These are phyloP conservation scores for Aaosphaeria pasadenensis DNA, from an alignment of 2,329 filamentous ascomycete genomes.

Conservation along the genomic window DNA sequence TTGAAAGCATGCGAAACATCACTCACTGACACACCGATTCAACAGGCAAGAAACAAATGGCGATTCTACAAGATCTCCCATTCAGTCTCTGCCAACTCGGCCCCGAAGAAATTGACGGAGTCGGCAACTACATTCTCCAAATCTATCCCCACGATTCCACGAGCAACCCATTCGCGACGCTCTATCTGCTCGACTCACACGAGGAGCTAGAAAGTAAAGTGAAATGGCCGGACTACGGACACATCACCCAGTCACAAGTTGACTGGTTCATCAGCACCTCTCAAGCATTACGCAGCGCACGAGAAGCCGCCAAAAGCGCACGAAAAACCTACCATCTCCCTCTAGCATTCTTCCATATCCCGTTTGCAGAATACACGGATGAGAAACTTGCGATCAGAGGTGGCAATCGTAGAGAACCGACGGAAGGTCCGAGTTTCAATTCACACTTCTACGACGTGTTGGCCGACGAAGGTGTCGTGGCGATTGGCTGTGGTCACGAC, in stretches of 20 bases:
- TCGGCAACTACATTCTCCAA: constrained; percentile 93
- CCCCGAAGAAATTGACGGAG: constrained; percentile 75
- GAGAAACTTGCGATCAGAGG: constrained; percentile 51
- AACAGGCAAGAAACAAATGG: constrained; percentile 15
- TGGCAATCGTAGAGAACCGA: constrained; percentile 75
- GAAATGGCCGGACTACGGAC: constrained; percentile 82
- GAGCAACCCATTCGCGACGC: constrained; percentile 47
- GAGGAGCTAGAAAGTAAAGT: constrained; percentile 81
- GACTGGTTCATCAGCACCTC: constrained; percentile 84
- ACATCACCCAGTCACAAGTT: constrained; percentile 87
- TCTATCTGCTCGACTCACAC: constrained; percentile 90
- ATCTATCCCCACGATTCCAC: constrained; percentile 64
- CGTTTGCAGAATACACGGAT: constrained; percentile 78
- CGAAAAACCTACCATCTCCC: constrained; percentile 82
- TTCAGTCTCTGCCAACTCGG: constrained; percentile 82
- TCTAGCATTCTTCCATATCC: constrained; percentile 92
- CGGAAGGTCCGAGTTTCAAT: constrained; percentile 82
- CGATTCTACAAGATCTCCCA: constrained; percentile 51
- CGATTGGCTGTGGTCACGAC: constrained; percentile 88
- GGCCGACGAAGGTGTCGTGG: constrained; percentile 74
- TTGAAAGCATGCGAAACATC: neutral
- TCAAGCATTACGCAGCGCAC: constrained; percentile 52
- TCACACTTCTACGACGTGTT: constrained; percentile 86
- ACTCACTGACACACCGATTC: neutral
- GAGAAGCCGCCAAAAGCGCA: constrained; percentile 55